Percentiles rank a stretch among this genome's conserved stretches.
phyloP scores from a whole-genome alignment of 129 eudicot genomes.

The Tagetes patula region DNA sequence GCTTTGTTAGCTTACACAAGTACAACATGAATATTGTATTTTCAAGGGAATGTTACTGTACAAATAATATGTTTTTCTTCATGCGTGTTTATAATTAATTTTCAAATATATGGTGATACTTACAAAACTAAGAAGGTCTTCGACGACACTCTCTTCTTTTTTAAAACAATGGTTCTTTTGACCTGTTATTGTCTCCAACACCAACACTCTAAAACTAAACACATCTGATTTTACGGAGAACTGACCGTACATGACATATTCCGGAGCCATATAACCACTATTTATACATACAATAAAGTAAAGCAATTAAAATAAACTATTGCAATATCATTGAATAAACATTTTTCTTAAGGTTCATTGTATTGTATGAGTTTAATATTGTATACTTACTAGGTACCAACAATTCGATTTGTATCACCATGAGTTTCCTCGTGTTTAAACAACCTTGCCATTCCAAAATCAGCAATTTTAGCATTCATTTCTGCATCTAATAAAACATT shows the following conservation, averaged over 20 bases:
- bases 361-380: background rate
- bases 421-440: constrained; percentile 6
- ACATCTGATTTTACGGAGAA: constrained; percentile 6
- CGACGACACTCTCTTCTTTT: background rate
- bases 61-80: background rate
- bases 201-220: background rate
- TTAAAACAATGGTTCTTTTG: constrained; percentile 9
- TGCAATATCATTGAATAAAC: background rate
- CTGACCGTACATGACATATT: background rate
- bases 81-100: background rate
- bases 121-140: constrained; percentile 12
- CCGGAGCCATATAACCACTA: constrained; percentile 8
- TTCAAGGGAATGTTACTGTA: background rate
- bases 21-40: background rate
- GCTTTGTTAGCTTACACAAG: background rate
- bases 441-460: constrained; percentile 12
- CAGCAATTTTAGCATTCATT: constrained; percentile 12
- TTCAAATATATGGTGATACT: background rate
- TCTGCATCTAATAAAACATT: constrained; percentile 1
- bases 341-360: background rate
- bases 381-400: constrained; percentile 15
- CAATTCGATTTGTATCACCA: constrained; percentile 13
- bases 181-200: background rate
- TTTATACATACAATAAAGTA: background rate
- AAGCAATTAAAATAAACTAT: background rate